Conservation (phyloP, 441 rosid species). For the Gossypium schwendimanii region DNA sequence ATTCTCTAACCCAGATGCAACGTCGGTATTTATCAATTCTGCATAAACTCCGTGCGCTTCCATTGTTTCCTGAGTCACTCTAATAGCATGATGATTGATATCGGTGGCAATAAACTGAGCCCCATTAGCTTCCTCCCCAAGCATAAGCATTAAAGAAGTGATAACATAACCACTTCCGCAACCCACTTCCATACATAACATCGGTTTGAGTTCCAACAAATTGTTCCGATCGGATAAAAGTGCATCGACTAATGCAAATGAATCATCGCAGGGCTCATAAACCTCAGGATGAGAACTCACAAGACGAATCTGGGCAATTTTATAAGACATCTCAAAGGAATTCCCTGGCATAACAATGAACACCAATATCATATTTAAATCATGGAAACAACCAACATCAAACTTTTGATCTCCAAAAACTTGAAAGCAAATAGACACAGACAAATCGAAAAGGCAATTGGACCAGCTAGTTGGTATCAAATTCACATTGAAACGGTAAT, state of each 20-base stretch:
- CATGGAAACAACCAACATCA: background rate
- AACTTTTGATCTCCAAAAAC: background rate
- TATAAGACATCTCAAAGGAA: slow-evolving; percentile 32
- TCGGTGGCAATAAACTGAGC: slow-evolving; percentile 64
- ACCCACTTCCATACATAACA: slow-evolving; percentile 75
- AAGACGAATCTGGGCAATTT: slow-evolving; percentile 65
- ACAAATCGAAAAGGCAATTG: background rate
- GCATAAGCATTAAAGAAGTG: slow-evolving; percentile 82
- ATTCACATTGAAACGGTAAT: background rate
- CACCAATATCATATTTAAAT: background rate
- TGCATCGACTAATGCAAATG: slow-evolving; percentile 85
- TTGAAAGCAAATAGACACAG: background rate
- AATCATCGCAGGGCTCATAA: slow-evolving; percentile 92
- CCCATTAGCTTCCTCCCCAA: slow-evolving; percentile 33
- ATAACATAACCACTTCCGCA: slow-evolving; percentile 94
- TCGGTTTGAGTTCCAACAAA: slow-evolving; percentile 51
- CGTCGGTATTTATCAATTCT: slow-evolving; percentile 51
- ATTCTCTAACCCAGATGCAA: slow-evolving; percentile 59
- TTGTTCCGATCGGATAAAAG: slow-evolving; percentile 61
- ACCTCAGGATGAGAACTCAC: slow-evolving; percentile 83
- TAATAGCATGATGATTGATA: slow-evolving; percentile 52
- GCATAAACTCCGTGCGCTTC: slow-evolving; percentile 65
- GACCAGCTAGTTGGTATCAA: too few relatives aligned
- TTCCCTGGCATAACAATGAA: slow-evolving; percentile 14
- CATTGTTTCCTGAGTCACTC: slow-evolving; percentile 58